Evolutionary conservation across 768 basidiomycete genomes (phyloP).

Genomic region (Agrocybe pediades): DNA sequence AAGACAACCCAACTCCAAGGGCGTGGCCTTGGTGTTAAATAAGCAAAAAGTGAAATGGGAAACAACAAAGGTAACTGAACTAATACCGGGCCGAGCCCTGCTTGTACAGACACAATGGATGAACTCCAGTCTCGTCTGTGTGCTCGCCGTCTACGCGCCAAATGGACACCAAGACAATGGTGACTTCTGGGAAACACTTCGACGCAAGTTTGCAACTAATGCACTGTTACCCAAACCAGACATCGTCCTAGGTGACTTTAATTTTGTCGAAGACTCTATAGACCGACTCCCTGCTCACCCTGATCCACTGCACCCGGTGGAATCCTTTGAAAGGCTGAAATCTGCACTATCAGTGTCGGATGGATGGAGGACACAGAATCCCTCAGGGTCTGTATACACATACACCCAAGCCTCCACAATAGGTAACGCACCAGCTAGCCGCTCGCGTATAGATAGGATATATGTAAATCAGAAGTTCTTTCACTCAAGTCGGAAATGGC

Average conservation of each 20-base stretch:
- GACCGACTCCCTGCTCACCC: conserved; percentile 31
- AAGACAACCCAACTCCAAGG: conserved; percentile 16
- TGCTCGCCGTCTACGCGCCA: conserved; percentile 38
- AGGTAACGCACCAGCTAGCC: background rate
- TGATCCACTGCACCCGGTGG: conserved; percentile 11
- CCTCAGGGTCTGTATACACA: conserved; percentile 23
- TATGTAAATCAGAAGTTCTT: conserved; percentile 22
- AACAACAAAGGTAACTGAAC: background rate
- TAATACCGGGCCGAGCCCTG: conserved; percentile 31
- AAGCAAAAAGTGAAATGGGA: conserved; percentile 20
- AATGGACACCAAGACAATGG: conserved; percentile 19
- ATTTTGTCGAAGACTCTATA: conserved; percentile 38
- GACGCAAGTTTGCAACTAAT: background rate
- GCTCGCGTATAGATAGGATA: conserved; percentile 39
- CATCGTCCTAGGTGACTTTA: conserved; percentile 42
- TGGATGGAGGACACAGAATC: conserved; percentile 33
- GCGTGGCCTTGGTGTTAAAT: conserved; percentile 35
- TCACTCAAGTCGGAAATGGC: conserved; percentile 23
- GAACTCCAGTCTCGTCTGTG: conserved; percentile 12
- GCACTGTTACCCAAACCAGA: conserved; percentile 22
- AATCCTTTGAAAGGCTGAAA: conserved; percentile 24
- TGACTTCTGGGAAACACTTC: conserved; percentile 6
- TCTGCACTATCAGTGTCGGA: conserved; percentile 19
- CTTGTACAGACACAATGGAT: conserved; percentile 17
- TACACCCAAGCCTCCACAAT: conserved; percentile 17